A percentile compares a stretch with the other conserved stretches of the same genome.
These are phyloP conservation scores for Huntiella decipiens DNA, from an alignment of 2,329 filamentous ascomycete genomes.

Conservation along the genomic window DNA sequence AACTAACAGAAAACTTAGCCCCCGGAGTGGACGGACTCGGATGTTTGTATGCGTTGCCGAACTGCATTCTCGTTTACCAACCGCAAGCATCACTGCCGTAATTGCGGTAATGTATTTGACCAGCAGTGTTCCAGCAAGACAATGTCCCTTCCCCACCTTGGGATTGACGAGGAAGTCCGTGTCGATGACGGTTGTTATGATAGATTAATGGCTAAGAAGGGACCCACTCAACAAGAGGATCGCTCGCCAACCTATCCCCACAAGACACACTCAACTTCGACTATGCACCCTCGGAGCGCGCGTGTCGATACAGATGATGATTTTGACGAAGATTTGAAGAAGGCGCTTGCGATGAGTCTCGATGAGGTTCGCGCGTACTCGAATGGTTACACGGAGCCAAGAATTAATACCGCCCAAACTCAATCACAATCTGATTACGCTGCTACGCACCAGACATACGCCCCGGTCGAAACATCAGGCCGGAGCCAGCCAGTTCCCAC, in stretches of 20 bases:
- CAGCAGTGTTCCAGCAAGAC: slow-evolving; percentile 84
- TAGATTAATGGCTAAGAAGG: slow-evolving; percentile 59
- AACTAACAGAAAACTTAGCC: slow-evolving; percentile 33
- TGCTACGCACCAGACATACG: not conserved
- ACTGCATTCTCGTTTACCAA: slow-evolving; percentile 95
- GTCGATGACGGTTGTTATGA: slow-evolving; percentile 93
- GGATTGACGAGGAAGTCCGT: slow-evolving; percentile 75
- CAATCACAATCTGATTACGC: slow-evolving; percentile 11
- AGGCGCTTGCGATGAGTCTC: slow-evolving; percentile 86
- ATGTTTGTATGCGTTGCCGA: slow-evolving; percentile 95
- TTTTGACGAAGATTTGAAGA: slow-evolving; percentile 89
- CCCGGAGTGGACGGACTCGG: slow-evolving; percentile 92
- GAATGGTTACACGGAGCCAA: slow-evolving; percentile 51
- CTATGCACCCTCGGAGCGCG: slow-evolving; percentile 79
- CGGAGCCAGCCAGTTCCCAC: slow-evolving; percentile 13
- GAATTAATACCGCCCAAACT: slow-evolving; percentile 18
- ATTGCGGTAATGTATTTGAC: slow-evolving; percentile 95
- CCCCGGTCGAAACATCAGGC: slow-evolving; percentile 16
- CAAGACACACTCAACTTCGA: slow-evolving; percentile 45
- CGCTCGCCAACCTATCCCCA: slow-evolving; percentile 31
- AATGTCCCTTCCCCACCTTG: slow-evolving; percentile 74
- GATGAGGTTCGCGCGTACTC: slow-evolving; percentile 71
- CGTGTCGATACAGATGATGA: slow-evolving; percentile 54
- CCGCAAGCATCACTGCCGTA: slow-evolving; percentile 93
- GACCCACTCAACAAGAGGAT: slow-evolving; percentile 22